Percentiles rank a stretch among this genome's conserved stretches.
These are phyloP conservation scores for Acmispon strigosus DNA, from an alignment of 306 rosid genomes.

Conservation along the genomic window DNA sequence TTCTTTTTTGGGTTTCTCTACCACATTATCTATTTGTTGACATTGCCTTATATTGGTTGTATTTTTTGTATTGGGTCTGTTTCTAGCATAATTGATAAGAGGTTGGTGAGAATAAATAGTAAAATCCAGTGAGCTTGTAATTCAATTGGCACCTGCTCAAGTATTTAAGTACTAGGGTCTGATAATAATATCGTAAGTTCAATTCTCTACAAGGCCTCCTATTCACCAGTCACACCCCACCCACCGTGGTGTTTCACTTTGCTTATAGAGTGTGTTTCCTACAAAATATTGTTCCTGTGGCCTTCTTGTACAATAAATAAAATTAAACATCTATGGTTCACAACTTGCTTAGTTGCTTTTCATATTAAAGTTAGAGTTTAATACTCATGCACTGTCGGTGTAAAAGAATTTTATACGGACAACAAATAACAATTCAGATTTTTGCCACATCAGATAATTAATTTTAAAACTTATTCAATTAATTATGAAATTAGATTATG, in stretches of 20 bases:
- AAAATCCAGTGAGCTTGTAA: neutral
- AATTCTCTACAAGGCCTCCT: neutral
- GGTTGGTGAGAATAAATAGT: neutral
- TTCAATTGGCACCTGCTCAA: neutral
- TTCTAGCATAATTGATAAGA: conserved; percentile 3
- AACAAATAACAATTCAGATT: no score
- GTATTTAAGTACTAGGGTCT: neutral
- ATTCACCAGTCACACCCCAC: neutral
- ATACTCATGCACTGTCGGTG: no score
- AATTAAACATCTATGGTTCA: neutral
- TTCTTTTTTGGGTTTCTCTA: neutral
- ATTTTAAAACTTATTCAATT: no score
- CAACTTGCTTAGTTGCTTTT: neutral
- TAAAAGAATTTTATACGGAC: no score
- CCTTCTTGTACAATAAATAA: no score
- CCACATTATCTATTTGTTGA: neutral
- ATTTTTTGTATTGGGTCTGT: neutral
- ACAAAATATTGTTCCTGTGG: no score
- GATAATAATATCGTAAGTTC: neutral
- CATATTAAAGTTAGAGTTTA: neutral
- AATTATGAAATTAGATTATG: no score
- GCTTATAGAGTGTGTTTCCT: no score
- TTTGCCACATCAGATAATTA: no score
- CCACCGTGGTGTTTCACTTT: neutral
- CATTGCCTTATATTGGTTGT: neutral